Base-by-base conservation (phyloP, 345 rosid species). In the Heritiera fomes region DNA sequence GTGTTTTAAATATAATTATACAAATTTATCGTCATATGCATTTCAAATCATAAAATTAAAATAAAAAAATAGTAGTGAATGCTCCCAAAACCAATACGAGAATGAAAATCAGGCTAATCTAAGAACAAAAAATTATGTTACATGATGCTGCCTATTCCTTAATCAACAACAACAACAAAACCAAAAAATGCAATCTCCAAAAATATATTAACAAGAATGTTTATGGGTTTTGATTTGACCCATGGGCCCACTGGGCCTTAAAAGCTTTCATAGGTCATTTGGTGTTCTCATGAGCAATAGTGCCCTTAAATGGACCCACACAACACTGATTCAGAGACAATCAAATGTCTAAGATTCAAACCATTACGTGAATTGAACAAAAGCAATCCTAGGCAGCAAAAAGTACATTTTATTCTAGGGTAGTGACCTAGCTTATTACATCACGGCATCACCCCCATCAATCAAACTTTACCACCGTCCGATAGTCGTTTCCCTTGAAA, bases 401-500 rank as follows among this genome's bases (percentile, higher is more conserved):
- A 72, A 18, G 17, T 17, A 2, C n/a, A 1, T 30, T 28, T 40
- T 40, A 40, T 5, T 40, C 5, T 17, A 17, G 61, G 73, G 60
- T 7, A 14, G 74, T 30, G 59, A 32, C 47, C 28, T 9, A 52
- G 61, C 53, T 58, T 34, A 71, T 9, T 8, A 71, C 77, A 47
- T 47, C 43, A 40, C 2, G 28, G 28, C 28, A 23, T 23, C 0
- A 23, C 28, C 38, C 38, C 38, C 38, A 34, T 34, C 38, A 34
- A 34, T 34, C 38, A 34, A 34, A 34, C 79, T 49, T 72, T 55
- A 52, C 46, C 76, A 75, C 87, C 84, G 79, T 80, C 40, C 5
- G 85, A 78, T 87, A 30, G 61, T 8, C 12, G 14, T 60, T 9
- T 1, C 56, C 76, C 75, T 85, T 23, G 87, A 81, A 84, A 88